Evolutionary conservation across 352 stramenopile species (phyloP), one percentile per base, ranked within the genome.

Genomic region (Phytophthora aleatoria): DNA sequence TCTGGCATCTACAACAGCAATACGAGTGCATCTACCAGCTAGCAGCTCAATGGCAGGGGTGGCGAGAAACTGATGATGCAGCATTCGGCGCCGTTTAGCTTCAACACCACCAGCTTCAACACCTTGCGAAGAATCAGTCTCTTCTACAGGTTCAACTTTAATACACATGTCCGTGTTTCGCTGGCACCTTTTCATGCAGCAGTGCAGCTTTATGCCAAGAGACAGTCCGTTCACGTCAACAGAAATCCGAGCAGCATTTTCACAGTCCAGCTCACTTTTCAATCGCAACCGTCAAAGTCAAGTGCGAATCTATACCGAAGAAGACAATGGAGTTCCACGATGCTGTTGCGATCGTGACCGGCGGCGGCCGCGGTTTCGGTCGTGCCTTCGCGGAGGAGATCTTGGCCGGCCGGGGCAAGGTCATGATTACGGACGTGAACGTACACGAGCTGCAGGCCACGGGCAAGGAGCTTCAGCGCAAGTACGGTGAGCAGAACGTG

Each of bases 341-440:
- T 12, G 69, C 70, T 42, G 73, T 89, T 45, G 82, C 71, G 15
- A 90, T 94, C 57, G 73, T 94, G 51, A 94, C 86, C 31, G 86
- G 86, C 59, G 84, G 73, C 24, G 84, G 76, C 11, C 70, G 66
- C 2, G 86, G 86, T 63, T 90, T 93, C 57, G 86, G 86, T 36
- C 70, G 71, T 35, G 86, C 71, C 11, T 95, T 92, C 61, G 69
- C 82, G 1, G 77, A 86, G 58, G 60, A 71, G 20, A 80, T 95
- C 41, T 67, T 93, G 42, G 30, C 63, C 1, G 62, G 43, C 15
- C 71, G 77, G 30, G 84, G 84, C 47, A 83, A 84, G 31, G 84
- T 83, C 12, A 71, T 95, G 64, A 86, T 93, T 73, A 93, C 86
- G 59, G 84, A 93, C 58, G 75, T 93, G 33, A 77, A 95, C 58